These are phyloP conservation scores for Ensete ventricosum DNA, from an alignment of 176 grass and related monocot genomes.

Conservation along the genomic window DNA sequence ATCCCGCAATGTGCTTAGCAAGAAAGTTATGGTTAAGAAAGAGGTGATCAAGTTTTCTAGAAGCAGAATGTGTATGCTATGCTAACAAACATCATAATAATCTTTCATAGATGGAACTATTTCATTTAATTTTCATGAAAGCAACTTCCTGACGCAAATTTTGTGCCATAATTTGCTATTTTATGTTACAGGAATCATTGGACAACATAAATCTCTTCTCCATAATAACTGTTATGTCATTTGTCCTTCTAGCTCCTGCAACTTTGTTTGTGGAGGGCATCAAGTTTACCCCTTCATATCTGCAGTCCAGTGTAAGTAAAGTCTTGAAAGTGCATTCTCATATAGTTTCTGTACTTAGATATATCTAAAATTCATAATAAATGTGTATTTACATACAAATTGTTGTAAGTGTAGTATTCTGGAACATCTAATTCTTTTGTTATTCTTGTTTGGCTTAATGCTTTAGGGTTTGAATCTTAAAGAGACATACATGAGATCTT, in stretches of 20 bases:
- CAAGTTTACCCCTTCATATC: constrained; percentile 60
- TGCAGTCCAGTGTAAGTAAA: constrained; percentile 74
- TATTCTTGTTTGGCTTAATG: constrained; percentile 12
- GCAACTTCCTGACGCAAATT: background rate
- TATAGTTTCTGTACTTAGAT: background rate
- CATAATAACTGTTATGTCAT: constrained; percentile 95
- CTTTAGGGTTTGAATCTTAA: constrained; percentile 77
- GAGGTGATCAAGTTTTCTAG: constrained; percentile 35
- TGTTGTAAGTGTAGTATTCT: background rate
- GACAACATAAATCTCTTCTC: constrained; percentile 92
- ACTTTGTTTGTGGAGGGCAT: constrained; percentile 72
- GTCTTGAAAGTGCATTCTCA: background rate
- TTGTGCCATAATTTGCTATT: background rate
- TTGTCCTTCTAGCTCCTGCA: constrained; percentile 69
- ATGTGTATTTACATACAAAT: background rate
- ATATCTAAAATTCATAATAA: too few relatives aligned
- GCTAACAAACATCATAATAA: too few relatives aligned
- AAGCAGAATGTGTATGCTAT: background rate
- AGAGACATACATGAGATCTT: constrained; percentile 57
- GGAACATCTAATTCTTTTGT: background rate
- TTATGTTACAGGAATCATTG: constrained; percentile 45
- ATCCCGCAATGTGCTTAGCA: constrained; percentile 93
- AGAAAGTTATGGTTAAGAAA: constrained; percentile 98
- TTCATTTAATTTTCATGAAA: background rate
- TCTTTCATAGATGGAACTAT: background rate